Conservation (phyloP, 106 monocot genomes). For the Dendrobium officinale region DNA sequence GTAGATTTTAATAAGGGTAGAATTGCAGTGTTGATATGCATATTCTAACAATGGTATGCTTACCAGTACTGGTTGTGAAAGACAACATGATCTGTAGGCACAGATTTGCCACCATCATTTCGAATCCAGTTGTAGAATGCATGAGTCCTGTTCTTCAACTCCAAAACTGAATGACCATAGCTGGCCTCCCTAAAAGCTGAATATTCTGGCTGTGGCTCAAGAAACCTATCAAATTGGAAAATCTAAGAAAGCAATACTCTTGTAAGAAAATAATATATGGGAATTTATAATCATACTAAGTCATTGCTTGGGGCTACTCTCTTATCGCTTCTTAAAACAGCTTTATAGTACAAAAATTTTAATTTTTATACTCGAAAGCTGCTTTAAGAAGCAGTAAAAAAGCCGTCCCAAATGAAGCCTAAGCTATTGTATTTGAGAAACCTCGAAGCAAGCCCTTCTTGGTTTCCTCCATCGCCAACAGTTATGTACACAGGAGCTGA, state of each 20-base stretch:
- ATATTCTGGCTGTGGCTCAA: slow-evolving; percentile 77
- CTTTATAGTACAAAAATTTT: too few species aligned
- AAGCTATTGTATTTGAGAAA: slow-evolving; percentile 11
- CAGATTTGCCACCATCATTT: slow-evolving; percentile 78
- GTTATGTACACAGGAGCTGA: slow-evolving; percentile 94
- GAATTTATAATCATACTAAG: background rate
- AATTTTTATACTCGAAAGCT: too few species aligned
- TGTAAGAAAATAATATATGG: background rate
- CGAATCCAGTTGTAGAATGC: slow-evolving; percentile 90
- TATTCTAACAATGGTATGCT: slow-evolving; percentile 9
- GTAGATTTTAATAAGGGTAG: background rate
- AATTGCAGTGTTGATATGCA: background rate
- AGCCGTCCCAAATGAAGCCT: background rate
- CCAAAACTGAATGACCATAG: slow-evolving; percentile 87
- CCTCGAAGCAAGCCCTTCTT: slow-evolving; percentile 92
- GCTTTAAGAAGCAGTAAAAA: too few species aligned
- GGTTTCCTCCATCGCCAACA: slow-evolving; percentile 97
- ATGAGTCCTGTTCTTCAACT: slow-evolving; percentile 89
- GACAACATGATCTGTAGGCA: slow-evolving; percentile 47
- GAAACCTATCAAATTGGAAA: slow-evolving; percentile 40
- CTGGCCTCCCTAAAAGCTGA: slow-evolving; percentile 97
- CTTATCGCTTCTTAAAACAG: too few species aligned
- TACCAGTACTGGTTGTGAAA: slow-evolving; percentile 94
- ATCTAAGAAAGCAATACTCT: background rate
- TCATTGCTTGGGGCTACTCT: background rate